Conservation (phyloP, 441 rosid species). For the Euphorbia schlechtendalii region DNA sequence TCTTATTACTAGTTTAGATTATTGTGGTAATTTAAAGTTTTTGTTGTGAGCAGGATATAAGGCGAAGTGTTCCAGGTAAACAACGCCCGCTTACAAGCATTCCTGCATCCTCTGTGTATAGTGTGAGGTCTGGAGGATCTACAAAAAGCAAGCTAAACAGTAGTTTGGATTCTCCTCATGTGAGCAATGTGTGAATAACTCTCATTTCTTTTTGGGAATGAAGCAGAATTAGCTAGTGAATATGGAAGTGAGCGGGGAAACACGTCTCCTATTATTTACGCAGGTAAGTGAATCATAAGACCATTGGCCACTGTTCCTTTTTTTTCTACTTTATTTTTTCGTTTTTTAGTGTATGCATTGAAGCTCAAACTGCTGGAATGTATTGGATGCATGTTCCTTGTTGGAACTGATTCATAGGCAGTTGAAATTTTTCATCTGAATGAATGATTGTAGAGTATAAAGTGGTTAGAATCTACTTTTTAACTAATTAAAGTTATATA, state of each 20-base stretch:
- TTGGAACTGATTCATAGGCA: no score
- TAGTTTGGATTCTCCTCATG: slow-evolving; percentile 55
- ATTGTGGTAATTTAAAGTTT: neutral
- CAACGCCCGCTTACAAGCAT: slow-evolving; percentile 52
- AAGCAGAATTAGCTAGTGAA: slow-evolving; percentile 38
- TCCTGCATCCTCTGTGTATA: slow-evolving; percentile 73
- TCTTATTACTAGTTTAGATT: neutral
- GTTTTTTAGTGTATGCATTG: neutral
- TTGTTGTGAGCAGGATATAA: slow-evolving; percentile 52
- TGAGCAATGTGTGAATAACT: slow-evolving; percentile 62
- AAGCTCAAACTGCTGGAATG: slow-evolving; percentile 7
- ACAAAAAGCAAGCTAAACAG: slow-evolving; percentile 47
- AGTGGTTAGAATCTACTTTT: no score
- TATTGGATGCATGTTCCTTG: no score
- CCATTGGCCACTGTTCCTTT: no score
- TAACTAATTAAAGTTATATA: no score
- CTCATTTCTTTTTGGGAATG: slow-evolving; percentile 39
- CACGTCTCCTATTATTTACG: slow-evolving; percentile 40
- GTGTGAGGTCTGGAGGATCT: slow-evolving; percentile 53
- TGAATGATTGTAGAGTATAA: no score
- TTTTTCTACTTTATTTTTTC: neutral
- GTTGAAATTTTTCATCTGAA: no score
- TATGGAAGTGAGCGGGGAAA: slow-evolving; percentile 43
- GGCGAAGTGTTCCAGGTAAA: slow-evolving; percentile 55
- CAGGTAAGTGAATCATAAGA: slow-evolving; percentile 22